Conservation (phyloP, 768 basidiomycete species). For the Boletus pseudo-olivaceus region DNA sequence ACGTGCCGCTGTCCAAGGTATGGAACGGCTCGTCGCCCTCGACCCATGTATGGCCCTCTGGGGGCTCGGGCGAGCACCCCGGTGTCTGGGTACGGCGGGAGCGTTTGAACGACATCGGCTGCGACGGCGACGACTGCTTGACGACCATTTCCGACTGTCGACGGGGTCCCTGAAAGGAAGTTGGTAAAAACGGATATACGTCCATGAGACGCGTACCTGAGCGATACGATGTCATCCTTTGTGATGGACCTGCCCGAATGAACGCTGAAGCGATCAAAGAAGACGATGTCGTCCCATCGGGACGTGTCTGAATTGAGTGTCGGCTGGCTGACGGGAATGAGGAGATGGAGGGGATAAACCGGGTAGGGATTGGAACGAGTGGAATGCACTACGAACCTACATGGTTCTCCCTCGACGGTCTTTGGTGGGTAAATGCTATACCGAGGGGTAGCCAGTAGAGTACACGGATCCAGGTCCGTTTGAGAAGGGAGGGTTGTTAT, state of each 20-base stretch:
- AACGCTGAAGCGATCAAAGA: conserved; percentile 56
- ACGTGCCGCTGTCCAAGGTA: conserved; percentile 68
- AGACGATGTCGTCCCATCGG: conserved; percentile 52
- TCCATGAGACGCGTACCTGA: conserved; percentile 36
- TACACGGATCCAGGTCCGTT: conserved; percentile 14
- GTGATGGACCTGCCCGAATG: conserved; percentile 34
- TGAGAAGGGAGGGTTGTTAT: not conserved
- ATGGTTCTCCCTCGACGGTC: conserved; percentile 63
- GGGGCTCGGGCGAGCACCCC: conserved; percentile 54
- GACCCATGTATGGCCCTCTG: conserved; percentile 68
- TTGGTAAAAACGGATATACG: too few species aligned
- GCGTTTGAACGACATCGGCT: conserved; percentile 61
- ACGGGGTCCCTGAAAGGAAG: conserved; percentile 51
- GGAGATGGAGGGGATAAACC: not conserved
- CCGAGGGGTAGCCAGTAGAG: conserved; percentile 60
- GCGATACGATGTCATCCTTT: conserved; percentile 63
- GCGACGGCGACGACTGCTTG: conserved; percentile 65
- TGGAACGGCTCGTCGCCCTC: conserved; percentile 47
- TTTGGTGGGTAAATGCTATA: conserved; percentile 49
- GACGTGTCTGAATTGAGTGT: conserved; percentile 74
- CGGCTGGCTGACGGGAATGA: conserved; percentile 47
- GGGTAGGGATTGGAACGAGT: conserved; percentile 1
- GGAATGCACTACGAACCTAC: conserved; percentile 47
- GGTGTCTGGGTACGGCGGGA: conserved; percentile 61
- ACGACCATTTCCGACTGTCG: conserved; percentile 50